A percentile compares a stretch with the other conserved stretches of the same genome.
Evolutionary conservation across 2,329 filamentous ascomycete genomes (phyloP).

Genomic region (Aspergillus caelatus): DNA sequence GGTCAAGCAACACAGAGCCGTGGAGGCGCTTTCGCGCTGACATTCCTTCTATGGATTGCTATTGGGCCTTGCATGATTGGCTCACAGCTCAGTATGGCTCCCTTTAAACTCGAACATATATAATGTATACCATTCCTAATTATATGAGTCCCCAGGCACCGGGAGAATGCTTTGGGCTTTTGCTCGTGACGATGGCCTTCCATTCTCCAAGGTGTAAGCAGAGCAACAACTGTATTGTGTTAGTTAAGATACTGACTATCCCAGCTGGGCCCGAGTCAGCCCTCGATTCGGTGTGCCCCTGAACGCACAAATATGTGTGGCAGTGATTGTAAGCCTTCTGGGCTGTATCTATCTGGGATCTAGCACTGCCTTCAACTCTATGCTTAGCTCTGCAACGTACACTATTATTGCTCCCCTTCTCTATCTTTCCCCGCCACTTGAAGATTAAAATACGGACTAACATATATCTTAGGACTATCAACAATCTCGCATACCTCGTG

Average conservation of each 20-base stretch:
- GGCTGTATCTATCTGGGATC: constrained; percentile 69
- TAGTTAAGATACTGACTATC: constrained; percentile 17
- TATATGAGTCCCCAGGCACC: constrained; percentile 36
- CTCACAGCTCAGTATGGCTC: constrained; percentile 33
- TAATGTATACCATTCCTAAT: neutral
- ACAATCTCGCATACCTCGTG: constrained; percentile 51
- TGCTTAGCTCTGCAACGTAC: constrained; percentile 31
- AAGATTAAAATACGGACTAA: neutral
- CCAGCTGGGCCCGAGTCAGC: constrained; percentile 50
- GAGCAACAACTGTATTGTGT: neutral
- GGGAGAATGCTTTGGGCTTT: constrained; percentile 64
- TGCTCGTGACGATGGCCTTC: constrained; percentile 54
- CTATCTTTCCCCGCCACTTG: neutral
- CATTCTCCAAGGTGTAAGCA: constrained; percentile 31
- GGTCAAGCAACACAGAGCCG: constrained; percentile 56
- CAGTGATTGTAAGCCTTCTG: constrained; percentile 56
- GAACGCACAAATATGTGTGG: constrained; percentile 58
- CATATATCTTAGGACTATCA: constrained; percentile 41
- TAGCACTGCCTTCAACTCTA: constrained; percentile 66
- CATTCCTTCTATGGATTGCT: constrained; percentile 45
- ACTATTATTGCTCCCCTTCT: neutral
- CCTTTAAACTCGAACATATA: constrained; percentile 15
- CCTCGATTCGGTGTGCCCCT: constrained; percentile 49
- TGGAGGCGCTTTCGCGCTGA: constrained; percentile 55
- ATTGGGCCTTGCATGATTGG: constrained; percentile 37